Evolutionary conservation across 2,329 filamentous ascomycete genomes (phyloP), one percentile per base, ranked within the genome.

Genomic region (Neofusicoccum parvum): DNA sequence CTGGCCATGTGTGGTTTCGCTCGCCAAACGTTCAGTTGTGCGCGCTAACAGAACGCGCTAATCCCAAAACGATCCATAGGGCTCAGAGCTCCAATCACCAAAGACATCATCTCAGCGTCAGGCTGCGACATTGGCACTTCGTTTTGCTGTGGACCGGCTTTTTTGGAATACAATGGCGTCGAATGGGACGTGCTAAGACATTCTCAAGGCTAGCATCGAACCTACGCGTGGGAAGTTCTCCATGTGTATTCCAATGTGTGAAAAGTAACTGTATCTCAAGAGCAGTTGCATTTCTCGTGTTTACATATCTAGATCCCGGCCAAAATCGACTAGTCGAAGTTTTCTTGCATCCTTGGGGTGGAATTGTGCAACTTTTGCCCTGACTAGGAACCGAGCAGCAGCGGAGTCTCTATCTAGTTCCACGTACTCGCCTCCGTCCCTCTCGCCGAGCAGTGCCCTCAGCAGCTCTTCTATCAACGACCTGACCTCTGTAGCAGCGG

Each of bases 331-430:
- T 68, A 86, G 71, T 37, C 83, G 79, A 67, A 86, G 69, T 67
- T 80, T 80, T 66, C 77, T 76, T 15, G 84, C 84, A 74, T 86
- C 83, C 66, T 80, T 82, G 1, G 83, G 83, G 71, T 86, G 82
- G 58, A 85, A 85, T 67, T 86, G 83, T 14, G 84, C 84, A 65
- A 86, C 80, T 71, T 84, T 86, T 11, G 83, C 82, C 69, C 82
- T 78, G 15, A 86, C 81, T 39, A 86, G 72, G 67, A 86, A 86
- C 49, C 84, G 77, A 6, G 82, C 81, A 15, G 81, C 81, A 14
- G 84, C 84, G 43, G 82, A 84, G 65, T 86, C 84, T 39, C 78
- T 76, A 34, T 79, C 72, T 17, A 86, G 70, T 32, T 80, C 75
- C 51, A 83, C 78, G 69, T 86, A 86, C 3, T 79, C 79, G 23